A percentile compares a stretch with the other conserved stretches of the same genome.
These are phyloP conservation scores for Saccharomycopsis lassenensis DNA, from an alignment of 805 yeast genomes.

Conservation along the genomic window DNA sequence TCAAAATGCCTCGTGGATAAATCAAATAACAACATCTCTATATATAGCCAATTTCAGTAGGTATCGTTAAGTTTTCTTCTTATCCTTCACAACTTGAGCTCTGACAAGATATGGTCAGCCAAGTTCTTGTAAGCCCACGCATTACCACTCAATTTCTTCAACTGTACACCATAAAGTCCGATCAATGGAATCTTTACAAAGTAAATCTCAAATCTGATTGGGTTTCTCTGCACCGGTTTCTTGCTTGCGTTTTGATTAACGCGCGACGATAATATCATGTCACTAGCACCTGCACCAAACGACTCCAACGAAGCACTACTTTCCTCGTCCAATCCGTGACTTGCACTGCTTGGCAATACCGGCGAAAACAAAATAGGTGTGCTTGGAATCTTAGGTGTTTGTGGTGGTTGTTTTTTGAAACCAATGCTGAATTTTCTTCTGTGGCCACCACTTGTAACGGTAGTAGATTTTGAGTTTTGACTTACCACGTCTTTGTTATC, in stretches of 20 bases:
- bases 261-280: conserved; percentile 18
- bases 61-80: no score
- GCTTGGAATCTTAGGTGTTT: conserved; percentile 18
- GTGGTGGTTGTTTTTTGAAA: conserved; percentile 16
- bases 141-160: conserved; percentile 86
- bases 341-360: conserved; percentile 19
- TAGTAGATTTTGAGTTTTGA: no score
- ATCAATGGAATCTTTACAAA: conserved; percentile 87
- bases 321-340: conserved; percentile 19
- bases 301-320: conserved; percentile 25
- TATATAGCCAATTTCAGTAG: no score
- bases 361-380: conserved; percentile 24
- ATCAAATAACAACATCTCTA: no score
- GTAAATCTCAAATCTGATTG: conserved; percentile 81
- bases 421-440: conserved; percentile 21
- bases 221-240: conserved; percentile 32
- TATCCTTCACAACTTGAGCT: conserved; percentile 23
- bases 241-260: conserved; percentile 10
- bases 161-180: conserved; percentile 87
- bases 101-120: conserved; percentile 73
- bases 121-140: conserved; percentile 91
- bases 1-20: no score
- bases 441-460: conserved; percentile 11
- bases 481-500: conserved; percentile 11
- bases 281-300: conserved; percentile 18